Evolutionary conservation across 139 green algal species (phyloP).

Genomic region (Volvox africanus): DNA sequence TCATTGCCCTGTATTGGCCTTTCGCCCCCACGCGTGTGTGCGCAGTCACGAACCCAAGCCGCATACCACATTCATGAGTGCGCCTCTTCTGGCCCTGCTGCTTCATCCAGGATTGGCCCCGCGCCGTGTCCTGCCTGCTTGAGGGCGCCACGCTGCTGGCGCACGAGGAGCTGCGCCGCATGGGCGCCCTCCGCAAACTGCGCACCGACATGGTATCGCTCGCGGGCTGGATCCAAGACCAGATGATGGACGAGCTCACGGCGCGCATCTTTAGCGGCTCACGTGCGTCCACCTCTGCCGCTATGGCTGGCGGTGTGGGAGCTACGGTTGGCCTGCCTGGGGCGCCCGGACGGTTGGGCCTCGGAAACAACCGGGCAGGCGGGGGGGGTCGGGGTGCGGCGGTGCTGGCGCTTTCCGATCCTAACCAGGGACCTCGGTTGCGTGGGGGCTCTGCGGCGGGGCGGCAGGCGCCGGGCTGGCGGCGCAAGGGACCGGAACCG

Average conservation of each 20-base stretch:
- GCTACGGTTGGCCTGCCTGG: neutral
- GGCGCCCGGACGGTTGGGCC: neutral
- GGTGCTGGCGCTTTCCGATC: neutral
- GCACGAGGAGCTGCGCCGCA: slow-evolving; percentile 62
- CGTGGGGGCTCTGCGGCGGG: neutral
- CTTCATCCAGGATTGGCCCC: slow-evolving; percentile 69
- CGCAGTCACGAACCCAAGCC: too few species aligned
- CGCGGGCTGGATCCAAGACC: slow-evolving; percentile 59
- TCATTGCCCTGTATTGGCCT: too few species aligned
- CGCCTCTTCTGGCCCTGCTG: neutral
- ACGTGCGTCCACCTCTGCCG: neutral
- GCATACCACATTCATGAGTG: too few species aligned
- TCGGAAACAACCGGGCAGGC: neutral
- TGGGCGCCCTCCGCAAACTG: slow-evolving; percentile 71
- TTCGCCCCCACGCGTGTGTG: too few species aligned
- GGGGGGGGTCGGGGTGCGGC: neutral
- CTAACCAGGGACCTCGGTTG: neutral
- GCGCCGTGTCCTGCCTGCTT: slow-evolving; percentile 72
- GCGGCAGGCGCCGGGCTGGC: slow-evolving; percentile 1
- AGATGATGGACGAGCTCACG: slow-evolving; percentile 72
- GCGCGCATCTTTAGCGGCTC: slow-evolving; percentile 51
- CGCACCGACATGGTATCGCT: slow-evolving; percentile 64
- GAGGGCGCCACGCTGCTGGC: slow-evolving; percentile 76
- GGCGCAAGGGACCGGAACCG: slow-evolving; percentile 16
- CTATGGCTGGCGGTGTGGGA: too few species aligned